These are phyloP conservation scores for Rhodotorula sp. DNA, from an alignment of 1,284 basidiomycete genomes.

Conservation along the genomic window DNA sequence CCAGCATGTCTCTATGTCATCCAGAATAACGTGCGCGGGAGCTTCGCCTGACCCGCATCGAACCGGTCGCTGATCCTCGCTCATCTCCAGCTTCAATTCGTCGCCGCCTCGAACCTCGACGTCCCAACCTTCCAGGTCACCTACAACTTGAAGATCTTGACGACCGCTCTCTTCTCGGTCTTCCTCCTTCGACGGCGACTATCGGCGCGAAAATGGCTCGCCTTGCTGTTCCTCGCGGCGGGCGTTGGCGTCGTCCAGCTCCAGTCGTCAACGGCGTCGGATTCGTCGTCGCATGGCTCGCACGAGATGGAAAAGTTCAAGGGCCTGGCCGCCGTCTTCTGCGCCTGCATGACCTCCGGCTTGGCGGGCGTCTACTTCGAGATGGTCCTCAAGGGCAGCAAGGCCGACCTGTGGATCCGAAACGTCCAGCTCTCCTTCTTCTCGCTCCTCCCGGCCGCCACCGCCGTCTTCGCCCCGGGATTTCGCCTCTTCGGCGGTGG, in stretches of 20 bases:
- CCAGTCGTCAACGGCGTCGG: conserved; percentile 54
- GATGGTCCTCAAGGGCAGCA: conserved; percentile 88
- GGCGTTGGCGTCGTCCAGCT: conserved; percentile 93
- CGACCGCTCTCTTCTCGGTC: conserved; percentile 92
- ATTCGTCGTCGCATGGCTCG: conserved; percentile 43
- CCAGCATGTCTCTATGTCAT: conserved; percentile 94
- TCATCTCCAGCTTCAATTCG: conserved; percentile 67
- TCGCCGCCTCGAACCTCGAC: conserved; percentile 87
- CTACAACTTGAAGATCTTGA: conserved; percentile 77
- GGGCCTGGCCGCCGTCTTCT: conserved; percentile 78
- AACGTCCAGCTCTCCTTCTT: conserved; percentile 95
- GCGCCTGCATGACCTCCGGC: conserved; percentile 92
- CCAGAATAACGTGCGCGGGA: conserved; percentile 69
- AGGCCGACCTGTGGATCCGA: conserved; percentile 88
- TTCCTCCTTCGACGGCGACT: conserved; percentile 79
- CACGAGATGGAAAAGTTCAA: conserved; percentile 73
- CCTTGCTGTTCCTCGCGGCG: conserved; percentile 77
- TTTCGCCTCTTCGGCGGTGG: conserved; percentile 36
- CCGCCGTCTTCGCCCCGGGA: conserved; percentile 69
- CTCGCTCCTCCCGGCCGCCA: conserved; percentile 82
- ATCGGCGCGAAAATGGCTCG: conserved; percentile 73
- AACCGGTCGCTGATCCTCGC: neutral
- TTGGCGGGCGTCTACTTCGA: conserved; percentile 99
- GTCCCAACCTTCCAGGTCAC: conserved; percentile 90
- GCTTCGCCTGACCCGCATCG: neutral